Evolutionary conservation across 2,329 filamentous ascomycete genomes (phyloP), one percentile per base, ranked within the genome.

Genomic region (Hymenoscyphus albidus): DNA sequence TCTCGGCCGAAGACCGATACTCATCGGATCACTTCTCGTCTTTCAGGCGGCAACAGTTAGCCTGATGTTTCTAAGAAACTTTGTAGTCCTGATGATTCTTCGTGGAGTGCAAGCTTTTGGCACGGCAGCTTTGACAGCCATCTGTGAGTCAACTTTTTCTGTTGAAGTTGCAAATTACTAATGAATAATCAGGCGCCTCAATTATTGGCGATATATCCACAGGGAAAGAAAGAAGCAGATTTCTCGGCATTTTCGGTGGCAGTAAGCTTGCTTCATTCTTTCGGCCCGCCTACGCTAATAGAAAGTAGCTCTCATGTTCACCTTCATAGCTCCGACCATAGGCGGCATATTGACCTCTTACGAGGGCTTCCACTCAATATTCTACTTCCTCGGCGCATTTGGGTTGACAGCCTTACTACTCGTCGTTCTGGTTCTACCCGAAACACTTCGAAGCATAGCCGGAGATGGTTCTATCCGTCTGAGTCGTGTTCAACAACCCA

Each of bases 201-300:
- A 82, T 90, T 0, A 81, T 90, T 1, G 85, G 85, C 0, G 88
- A 91, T 70, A 78, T 89, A 6, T 79, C 84, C 13, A 88, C 85
- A 0, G 81, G 82, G 1, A 82, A 81, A 1, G 87, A 91, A 71
- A 77, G 69, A 54, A 63, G 88, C 66, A 87, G 82, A 61, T 92
- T 89, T 72, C 88, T 92, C 78, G 88, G 85, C 58, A 82, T 86
- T 66, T 84, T 65, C 39, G 64, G 61, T 38, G 61, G 58, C n/a
- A 63, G 64, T 65, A 56, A 65, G 64, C 48, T 44, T n/a, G 5
- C 42, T n/a, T 35, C 27, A 13, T 42, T 85, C 22, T 44, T 51
- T 22, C 18, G 12, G 22, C 44, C 22, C 12, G 14, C 3, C 3
- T 7, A 62, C 48, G 62, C 68, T 60, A 62, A 69, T 18, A 35